Percentiles rank a stretch among this genome's conserved stretches.
These are phyloP conservation scores for Vitis riparia DNA, from an alignment of 164 flowering plant genomes.

Conservation along the genomic window DNA sequence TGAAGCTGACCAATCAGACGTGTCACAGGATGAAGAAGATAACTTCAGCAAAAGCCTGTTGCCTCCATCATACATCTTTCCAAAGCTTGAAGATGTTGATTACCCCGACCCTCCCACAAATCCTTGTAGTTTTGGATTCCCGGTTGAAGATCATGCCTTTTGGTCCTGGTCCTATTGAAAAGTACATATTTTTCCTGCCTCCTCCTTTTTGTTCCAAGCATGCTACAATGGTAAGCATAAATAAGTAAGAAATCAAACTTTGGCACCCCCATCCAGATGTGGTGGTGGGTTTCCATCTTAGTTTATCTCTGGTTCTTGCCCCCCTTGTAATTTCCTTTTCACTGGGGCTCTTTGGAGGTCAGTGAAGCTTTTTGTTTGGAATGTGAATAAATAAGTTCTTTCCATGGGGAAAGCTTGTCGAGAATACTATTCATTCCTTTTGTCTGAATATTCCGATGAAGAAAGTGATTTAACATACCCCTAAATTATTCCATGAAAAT, in stretches of 20 bases:
- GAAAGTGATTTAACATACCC: not conserved
- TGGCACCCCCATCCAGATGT: slow-evolving; percentile 12
- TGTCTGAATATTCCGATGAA: not conserved
- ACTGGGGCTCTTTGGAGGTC: not conserved
- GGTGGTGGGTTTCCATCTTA: slow-evolving; percentile 13
- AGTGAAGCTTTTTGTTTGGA: slow-evolving; percentile 3
- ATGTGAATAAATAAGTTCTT: slow-evolving; percentile 22
- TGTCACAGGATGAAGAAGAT: slow-evolving; percentile 51
- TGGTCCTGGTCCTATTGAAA: slow-evolving; percentile 63
- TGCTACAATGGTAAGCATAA: not conserved
- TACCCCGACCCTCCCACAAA: slow-evolving; percentile 38
- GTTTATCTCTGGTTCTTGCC: not conserved
- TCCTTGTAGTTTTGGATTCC: slow-evolving; percentile 50
- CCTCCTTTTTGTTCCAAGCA: not conserved
- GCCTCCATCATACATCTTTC: slow-evolving; percentile 35
- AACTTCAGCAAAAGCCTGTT: slow-evolving; percentile 34
- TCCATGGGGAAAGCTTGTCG: not conserved
- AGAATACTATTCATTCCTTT: not conserved
- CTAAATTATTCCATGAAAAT: not conserved
- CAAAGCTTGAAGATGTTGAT: slow-evolving; percentile 47
- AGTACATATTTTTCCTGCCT: not conserved
- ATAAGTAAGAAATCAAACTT: slow-evolving; percentile 1
- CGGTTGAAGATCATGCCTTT: slow-evolving; percentile 54
- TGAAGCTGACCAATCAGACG: slow-evolving; percentile 42
- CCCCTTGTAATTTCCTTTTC: slow-evolving; percentile 1